phyloP scores from a whole-genome alignment of 169 alveolate genomes.

The Besnoitia besnoiti region DNA sequence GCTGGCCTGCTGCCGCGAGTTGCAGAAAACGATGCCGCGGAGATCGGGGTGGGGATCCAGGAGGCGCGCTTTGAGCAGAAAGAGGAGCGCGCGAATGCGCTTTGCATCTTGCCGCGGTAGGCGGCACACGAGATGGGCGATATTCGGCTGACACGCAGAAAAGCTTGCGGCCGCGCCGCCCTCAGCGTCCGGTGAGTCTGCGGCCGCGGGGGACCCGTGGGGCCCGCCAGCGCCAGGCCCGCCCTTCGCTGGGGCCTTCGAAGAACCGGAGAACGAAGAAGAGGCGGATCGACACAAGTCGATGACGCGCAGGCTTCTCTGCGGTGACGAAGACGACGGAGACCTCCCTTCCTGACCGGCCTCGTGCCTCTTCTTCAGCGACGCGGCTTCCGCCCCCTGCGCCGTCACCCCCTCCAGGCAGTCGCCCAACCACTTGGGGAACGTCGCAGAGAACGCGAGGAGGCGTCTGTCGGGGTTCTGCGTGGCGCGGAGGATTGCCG shows the following conservation, averaged over 20 bases:
- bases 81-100: slow-evolving; percentile 28
- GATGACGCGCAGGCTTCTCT: not conserved
- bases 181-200: too few species aligned
- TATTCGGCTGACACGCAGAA: not conserved
- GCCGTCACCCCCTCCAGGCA: slow-evolving; percentile 18
- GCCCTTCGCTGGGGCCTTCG: too few species aligned
- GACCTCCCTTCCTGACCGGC: not conserved
- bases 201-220: too few species aligned
- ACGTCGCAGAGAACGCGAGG: slow-evolving; percentile 23
- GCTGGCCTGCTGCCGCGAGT: slow-evolving; percentile 72
- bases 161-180: too few species aligned
- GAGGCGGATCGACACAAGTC: not conserved
- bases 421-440: slow-evolving; percentile 22
- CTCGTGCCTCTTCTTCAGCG: not conserved
- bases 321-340: not conserved
- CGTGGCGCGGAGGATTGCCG: slow-evolving; percentile 22
- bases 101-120: not conserved
- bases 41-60: slow-evolving; percentile 26
- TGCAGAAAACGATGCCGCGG: slow-evolving; percentile 39
- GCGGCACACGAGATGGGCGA: not conserved
- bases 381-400: not conserved
- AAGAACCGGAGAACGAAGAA: too few species aligned
- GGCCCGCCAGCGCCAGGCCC: too few species aligned
- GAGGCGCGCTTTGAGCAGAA: slow-evolving; percentile 13
- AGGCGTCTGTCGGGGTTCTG: not conserved